Evolutionary conservation across 352 stramenopile species (phyloP), one percentile per base, ranked within the genome.

Genomic region (Aphanomyces cochlioides): DNA sequence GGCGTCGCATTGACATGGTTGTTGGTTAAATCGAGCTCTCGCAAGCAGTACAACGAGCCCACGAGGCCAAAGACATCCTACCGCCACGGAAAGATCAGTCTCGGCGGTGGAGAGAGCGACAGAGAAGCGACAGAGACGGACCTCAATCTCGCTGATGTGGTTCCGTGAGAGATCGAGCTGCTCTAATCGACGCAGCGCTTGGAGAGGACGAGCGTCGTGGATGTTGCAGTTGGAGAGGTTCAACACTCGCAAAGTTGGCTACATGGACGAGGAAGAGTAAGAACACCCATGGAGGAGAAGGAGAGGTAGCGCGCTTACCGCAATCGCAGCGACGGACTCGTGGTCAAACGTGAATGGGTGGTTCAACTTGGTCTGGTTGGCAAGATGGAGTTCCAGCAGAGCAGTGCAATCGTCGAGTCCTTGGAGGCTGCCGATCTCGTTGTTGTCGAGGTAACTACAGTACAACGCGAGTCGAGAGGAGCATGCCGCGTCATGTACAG

Each of bases 21-120:
- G 34, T 72, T 64, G 5, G 75, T 75, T 48, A 93, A 45, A 76
- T 93, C 81, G 12, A 93, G 66, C 38, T 93, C 83, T 2, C 74
- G 56, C 3, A 93, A 77, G n/a, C 45, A 54, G 4, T 75, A 69
- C 21, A 90, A 73, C 4, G 64, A 76, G 45, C 75, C 75, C 19
- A 93, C 73, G 12, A 93, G 66, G 40, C 72, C 69, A 67, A 90
- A 91, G 5, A 91, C 78, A n/a, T 89, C 77, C 61, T 93, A 81
- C n/a, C n/a, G n/a, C n/a, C n/a, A n/a, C 12, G 89, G 66, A 0
- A 28, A 28, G 28, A 28, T 28, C 28, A 28, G 28, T 28, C 28
- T 28, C 28, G 28, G n/a, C n/a, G n/a, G n/a, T n/a, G n/a, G 28
- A 28, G 28, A 28, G 28, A 28, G 28, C 28, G 28, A 28, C 28